Evolutionary conservation across 192 early-diverging fungal genomes (phyloP), one percentile per base, ranked within the genome.

Genomic region (Backusella westeae): DNA sequence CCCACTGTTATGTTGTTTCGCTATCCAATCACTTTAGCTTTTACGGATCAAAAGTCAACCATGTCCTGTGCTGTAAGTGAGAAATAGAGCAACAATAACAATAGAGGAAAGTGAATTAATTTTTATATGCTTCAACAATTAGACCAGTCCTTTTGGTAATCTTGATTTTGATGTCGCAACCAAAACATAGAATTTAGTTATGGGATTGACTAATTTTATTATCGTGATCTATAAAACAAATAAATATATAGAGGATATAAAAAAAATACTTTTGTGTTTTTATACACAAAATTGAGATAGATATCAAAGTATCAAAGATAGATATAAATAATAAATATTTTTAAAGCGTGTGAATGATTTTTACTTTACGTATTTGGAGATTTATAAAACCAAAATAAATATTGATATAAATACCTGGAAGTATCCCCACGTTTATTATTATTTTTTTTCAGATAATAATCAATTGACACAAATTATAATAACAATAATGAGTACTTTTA

Each of bases 41-140:
- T 75, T 66, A 70, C 74, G 34, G 63, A 38, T 46, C 65, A 81
- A 70, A 65, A 71, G 17, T 53, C 72, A 5, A 36, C 21, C 3
- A 73, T 81, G 29, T 75, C 75, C 8, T 81, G 80, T 42, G 63
- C 79, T n/a, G 67, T 80, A 39, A 46, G 56, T 63, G 8, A 21
- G n/a, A 56, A 56, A 39, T 10, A 65, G 38, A 70, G 46, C 10
- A 70, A 65, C 10, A 67, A 3, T 23, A 0, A 39, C 19, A 14
- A 42, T 49, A 38, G 49, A 46, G 19, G 49, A 29, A 21, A 35
- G 15, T 7, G 29, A 44, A 12, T 21, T 66, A 19, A 34, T 46
- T 65, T 32, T 38, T 32, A 42, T 67, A 69, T 52, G 26, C 19
- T 34, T 34, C 3, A 35, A 49, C 15, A 21, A n/a, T 49, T 66